Conservation (phyloP, 164 flowering plant species). For the Warburgia ugandensis region DNA sequence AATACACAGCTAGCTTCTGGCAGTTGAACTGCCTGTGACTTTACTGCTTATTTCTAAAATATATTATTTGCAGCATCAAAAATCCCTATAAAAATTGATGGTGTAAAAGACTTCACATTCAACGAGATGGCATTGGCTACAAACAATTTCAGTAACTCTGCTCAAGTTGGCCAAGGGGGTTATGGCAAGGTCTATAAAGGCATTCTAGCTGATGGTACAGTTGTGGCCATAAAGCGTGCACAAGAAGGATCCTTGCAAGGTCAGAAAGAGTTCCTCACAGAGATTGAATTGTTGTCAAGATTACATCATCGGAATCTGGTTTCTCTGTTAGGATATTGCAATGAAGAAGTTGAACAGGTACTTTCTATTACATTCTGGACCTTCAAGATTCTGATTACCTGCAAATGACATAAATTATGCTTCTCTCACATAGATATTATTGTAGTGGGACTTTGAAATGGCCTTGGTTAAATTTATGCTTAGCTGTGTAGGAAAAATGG, state of each 20-base stretch:
- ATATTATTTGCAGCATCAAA: conserved; percentile 47
- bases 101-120: conserved; percentile 50
- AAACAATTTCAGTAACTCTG: conserved; percentile 32
- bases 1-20: too few relatives aligned
- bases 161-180: conserved; percentile 71
- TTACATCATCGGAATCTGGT: conserved; percentile 77
- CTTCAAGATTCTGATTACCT: not conserved
- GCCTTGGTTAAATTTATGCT: too few relatives aligned
- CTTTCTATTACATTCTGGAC: not conserved
- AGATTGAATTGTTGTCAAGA: conserved; percentile 65
- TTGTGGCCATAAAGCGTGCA: conserved; percentile 78
- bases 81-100: conserved; percentile 51
- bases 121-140: conserved; percentile 56
- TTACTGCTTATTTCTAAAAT: too few relatives aligned
- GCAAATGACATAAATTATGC: too few relatives aligned
- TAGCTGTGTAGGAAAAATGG: too few relatives aligned
- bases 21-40: too few relatives aligned
- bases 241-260: conserved; percentile 71
- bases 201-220: conserved; percentile 31
- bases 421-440: too few relatives aligned
- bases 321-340: conserved; percentile 63
- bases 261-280: conserved; percentile 61
- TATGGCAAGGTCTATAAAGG: conserved; percentile 78
- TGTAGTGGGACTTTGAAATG: too few relatives aligned
- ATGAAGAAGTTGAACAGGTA: conserved; percentile 78